Percentiles rank a stretch among this genome's conserved stretches.
These are phyloP conservation scores for Boletus semigastroideus DNA, from an alignment of 1,284 basidiomycete genomes.

Conservation along the genomic window DNA sequence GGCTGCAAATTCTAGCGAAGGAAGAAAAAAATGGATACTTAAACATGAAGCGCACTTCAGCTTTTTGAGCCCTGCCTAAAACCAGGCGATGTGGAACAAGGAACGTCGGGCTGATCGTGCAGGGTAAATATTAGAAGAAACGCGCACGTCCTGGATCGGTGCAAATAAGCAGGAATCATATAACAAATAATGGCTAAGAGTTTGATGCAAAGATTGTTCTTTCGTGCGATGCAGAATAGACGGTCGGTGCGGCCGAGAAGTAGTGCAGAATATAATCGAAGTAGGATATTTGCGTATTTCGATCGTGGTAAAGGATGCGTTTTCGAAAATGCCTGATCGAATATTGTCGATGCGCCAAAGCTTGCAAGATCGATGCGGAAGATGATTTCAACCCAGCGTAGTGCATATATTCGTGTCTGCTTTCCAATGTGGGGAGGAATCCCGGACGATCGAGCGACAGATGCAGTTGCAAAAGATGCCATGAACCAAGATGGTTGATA, in stretches of 20 bases:
- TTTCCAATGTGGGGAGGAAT: constrained; percentile 25
- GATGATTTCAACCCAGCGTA: constrained; percentile 22
- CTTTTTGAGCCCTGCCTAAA: constrained; percentile 25
- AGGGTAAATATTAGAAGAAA: constrained; percentile 31
- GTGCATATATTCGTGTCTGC: constrained; percentile 24
- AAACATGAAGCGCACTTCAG: constrained; percentile 31
- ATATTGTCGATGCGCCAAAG: constrained; percentile 20
- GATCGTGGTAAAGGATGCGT: constrained; percentile 25
- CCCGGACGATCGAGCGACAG: constrained; percentile 15
- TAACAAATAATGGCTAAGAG: constrained; percentile 29
- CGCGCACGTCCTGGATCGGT: constrained; percentile 28
- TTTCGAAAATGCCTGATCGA: constrained; percentile 25
- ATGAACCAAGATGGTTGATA: constrained; percentile 27
- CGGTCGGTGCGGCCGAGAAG: constrained; percentile 14
- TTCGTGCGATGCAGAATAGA: constrained; percentile 24
- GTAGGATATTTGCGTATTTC: constrained; percentile 27
- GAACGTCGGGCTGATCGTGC: constrained; percentile 26
- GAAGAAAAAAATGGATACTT: constrained; percentile 8
- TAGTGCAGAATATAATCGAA: constrained; percentile 21
- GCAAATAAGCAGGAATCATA: constrained; percentile 37
- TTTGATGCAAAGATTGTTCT: constrained; percentile 38
- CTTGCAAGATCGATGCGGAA: constrained; percentile 33
- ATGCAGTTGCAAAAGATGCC: constrained; percentile 25
- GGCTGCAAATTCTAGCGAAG: constrained; percentile 30
- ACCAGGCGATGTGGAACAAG: constrained; percentile 20